Percentiles rank a stretch among this genome's conserved stretches.
phyloP scores from a whole-genome alignment of 169 alveolate genomes.

The Neospora caninum region DNA sequence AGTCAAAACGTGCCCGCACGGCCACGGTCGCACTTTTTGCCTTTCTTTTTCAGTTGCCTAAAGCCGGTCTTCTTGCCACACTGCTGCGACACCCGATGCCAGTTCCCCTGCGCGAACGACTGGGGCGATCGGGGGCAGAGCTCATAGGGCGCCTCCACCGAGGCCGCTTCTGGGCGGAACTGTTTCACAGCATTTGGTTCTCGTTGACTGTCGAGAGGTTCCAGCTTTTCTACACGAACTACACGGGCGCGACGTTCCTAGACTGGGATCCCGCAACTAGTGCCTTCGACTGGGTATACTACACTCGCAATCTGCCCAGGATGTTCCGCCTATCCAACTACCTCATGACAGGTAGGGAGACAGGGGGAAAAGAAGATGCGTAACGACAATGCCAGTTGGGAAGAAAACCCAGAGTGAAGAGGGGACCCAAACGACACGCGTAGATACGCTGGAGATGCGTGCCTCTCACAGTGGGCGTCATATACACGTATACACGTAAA shows the following conservation, averaged over 20 bases:
- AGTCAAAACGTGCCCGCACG: no score
- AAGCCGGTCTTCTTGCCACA: not conserved
- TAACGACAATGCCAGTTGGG: no score
- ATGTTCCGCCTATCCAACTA: slow-evolving; percentile 42
- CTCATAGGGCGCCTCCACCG: not conserved
- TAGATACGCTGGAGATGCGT: no score
- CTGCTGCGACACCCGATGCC: slow-evolving; percentile 41
- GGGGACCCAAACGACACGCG: no score
- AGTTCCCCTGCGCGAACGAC: not conserved
- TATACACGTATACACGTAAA: no score
- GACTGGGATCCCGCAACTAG: not conserved
- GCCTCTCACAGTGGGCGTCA: no score
- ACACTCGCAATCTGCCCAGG: slow-evolving; percentile 11
- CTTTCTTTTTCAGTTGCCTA: slow-evolving; percentile 20
- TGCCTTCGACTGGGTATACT: slow-evolving; percentile 25
- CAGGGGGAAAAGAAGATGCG: not conserved
- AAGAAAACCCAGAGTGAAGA: no score
- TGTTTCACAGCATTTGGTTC: slow-evolving; percentile 30
- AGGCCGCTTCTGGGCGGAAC: slow-evolving; percentile 17
- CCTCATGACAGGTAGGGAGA: slow-evolving; percentile 38
- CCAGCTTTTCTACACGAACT: slow-evolving; percentile 7
- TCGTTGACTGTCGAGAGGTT: slow-evolving; percentile 41
- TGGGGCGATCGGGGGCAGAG: slow-evolving; percentile 2
- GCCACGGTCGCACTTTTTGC: no score
- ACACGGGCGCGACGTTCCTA: not conserved